Percentiles rank a stretch among this genome's conserved stretches.
Conservation (phyloP, 2,329 filamentous ascomycete species). For the Arthrobotrys sinensis region DNA sequence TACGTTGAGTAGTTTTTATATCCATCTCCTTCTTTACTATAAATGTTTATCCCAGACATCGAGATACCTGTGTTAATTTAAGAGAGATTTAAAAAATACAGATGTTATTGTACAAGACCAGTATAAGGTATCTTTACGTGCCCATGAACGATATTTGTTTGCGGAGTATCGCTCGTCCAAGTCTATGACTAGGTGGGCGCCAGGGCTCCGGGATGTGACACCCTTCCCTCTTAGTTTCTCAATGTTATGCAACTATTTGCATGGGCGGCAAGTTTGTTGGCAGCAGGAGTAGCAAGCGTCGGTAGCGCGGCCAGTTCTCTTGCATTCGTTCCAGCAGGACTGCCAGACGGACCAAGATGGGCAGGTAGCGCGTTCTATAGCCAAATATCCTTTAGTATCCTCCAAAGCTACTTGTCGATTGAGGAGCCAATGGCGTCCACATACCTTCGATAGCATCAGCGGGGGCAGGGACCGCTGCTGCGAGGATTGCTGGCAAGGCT, state of each 20-base stretch:
- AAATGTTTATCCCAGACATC: no score
- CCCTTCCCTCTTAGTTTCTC: no score
- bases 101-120: no score
- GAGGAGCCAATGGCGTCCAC: not conserved
- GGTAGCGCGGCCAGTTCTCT: conserved; percentile 28
- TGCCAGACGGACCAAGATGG: conserved; percentile 37
- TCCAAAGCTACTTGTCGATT: not conserved
- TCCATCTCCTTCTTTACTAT: no score
- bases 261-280: conserved; percentile 43
- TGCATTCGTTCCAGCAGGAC: conserved; percentile 42
- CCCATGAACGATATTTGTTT: no score
- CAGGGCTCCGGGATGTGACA: no score
- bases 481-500: conserved; percentile 33
- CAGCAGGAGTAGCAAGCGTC: conserved; percentile 44
- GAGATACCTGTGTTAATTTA: no score
- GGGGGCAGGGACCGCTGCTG: conserved; percentile 30
- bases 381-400: not conserved
- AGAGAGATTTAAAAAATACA: no score
- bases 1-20: no score
- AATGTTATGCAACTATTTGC: conserved; percentile 13
- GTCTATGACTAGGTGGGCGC: no score
- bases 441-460: conserved; percentile 27
- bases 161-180: no score
- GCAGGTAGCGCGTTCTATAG: conserved; percentile 24
- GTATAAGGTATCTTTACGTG: no score